These are phyloP conservation scores for Phaffomyces opuntiae DNA, from an alignment of 805 yeast genomes.

Conservation along the genomic window DNA sequence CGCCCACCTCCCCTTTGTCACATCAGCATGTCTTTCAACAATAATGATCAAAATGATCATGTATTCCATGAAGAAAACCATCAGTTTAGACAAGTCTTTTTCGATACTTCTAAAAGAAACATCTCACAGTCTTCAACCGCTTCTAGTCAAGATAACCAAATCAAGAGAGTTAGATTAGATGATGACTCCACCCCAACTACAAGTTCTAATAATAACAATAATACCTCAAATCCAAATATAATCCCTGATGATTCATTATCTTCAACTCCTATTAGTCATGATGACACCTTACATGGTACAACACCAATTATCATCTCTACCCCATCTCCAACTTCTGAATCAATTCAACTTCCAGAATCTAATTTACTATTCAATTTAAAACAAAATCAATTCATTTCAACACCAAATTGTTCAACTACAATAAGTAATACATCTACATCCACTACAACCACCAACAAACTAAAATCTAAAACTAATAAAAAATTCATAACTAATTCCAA, in stretches of 20 bases:
- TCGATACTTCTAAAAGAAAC: conserved; percentile 19
- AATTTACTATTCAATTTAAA: no score
- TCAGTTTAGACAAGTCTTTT: conserved; percentile 23
- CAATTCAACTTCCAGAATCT: no score
- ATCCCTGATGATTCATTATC: not conserved
- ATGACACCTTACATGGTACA: conserved; percentile 1
- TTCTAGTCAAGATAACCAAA: conserved; percentile 15
- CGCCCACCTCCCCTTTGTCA: not conserved
- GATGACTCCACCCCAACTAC: conserved; percentile 8
- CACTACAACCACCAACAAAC: not conserved
- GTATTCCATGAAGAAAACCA: conserved; percentile 23
- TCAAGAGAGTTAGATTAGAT: conserved; percentile 28
- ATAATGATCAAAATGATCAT: conserved; percentile 31
- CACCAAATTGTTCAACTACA: conserved; percentile 10
- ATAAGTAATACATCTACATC: no score
- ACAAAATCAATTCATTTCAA: conserved; percentile 4
- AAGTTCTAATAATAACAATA: conserved; percentile 7
- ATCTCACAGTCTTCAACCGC: conserved; percentile 11
- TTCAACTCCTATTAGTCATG: not conserved
- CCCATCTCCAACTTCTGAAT: not conserved
- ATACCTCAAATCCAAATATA: not conserved
- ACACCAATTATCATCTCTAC: not conserved
- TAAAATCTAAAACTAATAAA: conserved; percentile 1
- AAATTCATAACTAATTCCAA: conserved; percentile 8
- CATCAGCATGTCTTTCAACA: conserved; percentile 29